These are phyloP conservation scores for Rhodomyrtus tomentosa DNA, from an alignment of 345 rosid species.

Conservation along the genomic window DNA sequence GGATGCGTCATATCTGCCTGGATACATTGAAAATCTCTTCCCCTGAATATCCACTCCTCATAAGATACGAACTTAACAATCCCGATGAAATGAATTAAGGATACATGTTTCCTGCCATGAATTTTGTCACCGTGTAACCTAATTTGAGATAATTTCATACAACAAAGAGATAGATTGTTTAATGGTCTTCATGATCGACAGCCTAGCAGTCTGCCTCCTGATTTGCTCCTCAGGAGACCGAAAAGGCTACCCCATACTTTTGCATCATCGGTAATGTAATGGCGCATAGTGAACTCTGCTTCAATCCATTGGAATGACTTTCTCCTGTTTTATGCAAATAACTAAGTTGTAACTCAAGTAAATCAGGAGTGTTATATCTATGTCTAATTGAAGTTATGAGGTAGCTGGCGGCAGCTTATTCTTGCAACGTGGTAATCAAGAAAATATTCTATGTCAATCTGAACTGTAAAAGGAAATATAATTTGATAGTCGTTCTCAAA, in stretches of 20 bases:
- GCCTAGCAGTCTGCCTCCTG: neutral
- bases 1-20: neutral
- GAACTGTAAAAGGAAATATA: too few species aligned
- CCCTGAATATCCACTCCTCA: neutral
- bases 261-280: neutral
- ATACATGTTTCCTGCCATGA: too few species aligned
- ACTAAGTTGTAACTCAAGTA: neutral
- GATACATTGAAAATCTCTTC: neutral
- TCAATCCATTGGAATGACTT: neutral
- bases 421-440: neutral
- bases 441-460: neutral
- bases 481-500: neutral
- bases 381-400: neutral
- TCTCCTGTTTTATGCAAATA: neutral
- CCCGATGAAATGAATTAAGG: too few species aligned
- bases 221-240: neutral
- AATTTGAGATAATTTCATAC: neutral
- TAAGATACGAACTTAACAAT: neutral
- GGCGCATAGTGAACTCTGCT: neutral
- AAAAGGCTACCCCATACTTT: neutral
- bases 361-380: neutral
- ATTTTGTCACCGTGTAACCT: neutral
- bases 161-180: neutral
- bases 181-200: neutral
- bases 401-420: neutral